Base-by-base conservation (phyloP, 164 flowering plant species). In the Euptelea pleiosperma region DNA sequence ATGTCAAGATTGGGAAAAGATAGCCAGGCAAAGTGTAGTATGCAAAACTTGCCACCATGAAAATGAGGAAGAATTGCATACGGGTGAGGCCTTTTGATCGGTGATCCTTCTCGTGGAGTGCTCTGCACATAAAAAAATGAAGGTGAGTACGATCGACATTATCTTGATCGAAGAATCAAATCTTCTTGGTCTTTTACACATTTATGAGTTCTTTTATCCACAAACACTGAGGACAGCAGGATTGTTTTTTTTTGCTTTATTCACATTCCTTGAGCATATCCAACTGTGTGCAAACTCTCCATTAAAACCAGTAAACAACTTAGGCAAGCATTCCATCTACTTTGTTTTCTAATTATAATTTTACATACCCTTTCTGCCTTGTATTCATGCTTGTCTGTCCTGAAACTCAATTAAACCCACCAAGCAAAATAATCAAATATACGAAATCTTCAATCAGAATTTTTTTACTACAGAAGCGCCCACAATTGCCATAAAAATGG, bases 11-110 rank as follows among this genome's bases (percentile, higher is more conserved):
- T 26, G 86, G 80, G 69, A 91, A 79, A 1, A 91, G 78, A 65
- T 91, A 91, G n/a, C 98, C 98, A 0, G 98, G 98, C 29, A 91
- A 62, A 8, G 85, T 58, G 56, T 91, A 91, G 58, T 91, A 91
- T 3, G 68, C 67, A 55, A 91, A 89, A 74, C 98, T 91, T 33
- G 82, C 87, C 15, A 34, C 77, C 72, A 89, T 46, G 72, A 76
- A 80, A 30, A 84, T 22, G 1, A 91, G 82, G 76, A 91, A 91
- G 61, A 91, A 91, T 42, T 73, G 67, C 96, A 86, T 89, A 72
- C 98, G 51, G 4, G 92, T 89, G 37, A 76, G 24, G 54, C 98
- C 86, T 60, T 74, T 74, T 8, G 72, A 42, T 54, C 72, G 75
- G 0, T 57, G 3, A 33, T 91, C 98, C 72, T 77, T 89, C 65